These are phyloP conservation scores for Sextonia rubra DNA, from an alignment of 164 flowering plant species.

Conservation along the genomic window DNA sequence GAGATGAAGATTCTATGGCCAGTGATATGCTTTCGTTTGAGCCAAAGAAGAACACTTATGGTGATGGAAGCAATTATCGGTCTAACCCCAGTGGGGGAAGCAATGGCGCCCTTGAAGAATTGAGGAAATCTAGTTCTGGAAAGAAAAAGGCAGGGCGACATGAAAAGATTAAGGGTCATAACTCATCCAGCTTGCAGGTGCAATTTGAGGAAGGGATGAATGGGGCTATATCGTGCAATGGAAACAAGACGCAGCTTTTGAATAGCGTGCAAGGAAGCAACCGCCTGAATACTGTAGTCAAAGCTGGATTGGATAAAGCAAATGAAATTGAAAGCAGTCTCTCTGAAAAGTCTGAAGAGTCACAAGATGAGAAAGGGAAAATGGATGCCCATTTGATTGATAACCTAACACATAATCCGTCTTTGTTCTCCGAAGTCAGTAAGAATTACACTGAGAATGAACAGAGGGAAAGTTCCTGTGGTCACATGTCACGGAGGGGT, in stretches of 20 bases:
- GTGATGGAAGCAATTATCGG: slow-evolving; percentile 22
- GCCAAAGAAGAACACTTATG: slow-evolving; percentile 28
- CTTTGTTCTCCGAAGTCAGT: slow-evolving; percentile 33
- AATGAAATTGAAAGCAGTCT: slow-evolving; percentile 16
- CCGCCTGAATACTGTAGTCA: neutral
- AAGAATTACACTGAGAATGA: slow-evolving; percentile 28
- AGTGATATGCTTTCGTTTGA: slow-evolving; percentile 46
- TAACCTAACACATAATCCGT: slow-evolving; percentile 31
- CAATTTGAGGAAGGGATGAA: slow-evolving; percentile 36
- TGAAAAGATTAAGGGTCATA: slow-evolving; percentile 22
- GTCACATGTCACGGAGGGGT: slow-evolving; percentile 25
- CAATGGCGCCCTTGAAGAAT: slow-evolving; percentile 25
- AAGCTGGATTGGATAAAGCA: slow-evolving; percentile 14
- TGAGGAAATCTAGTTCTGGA: slow-evolving; percentile 16
- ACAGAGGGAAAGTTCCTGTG: slow-evolving; percentile 30
- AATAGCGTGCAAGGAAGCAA: slow-evolving; percentile 11
- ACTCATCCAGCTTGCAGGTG: slow-evolving; percentile 26
- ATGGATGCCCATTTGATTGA: slow-evolving; percentile 23
- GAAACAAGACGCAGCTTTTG: slow-evolving; percentile 15
- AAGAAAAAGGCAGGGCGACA: slow-evolving; percentile 27
- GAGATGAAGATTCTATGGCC: slow-evolving; percentile 48
- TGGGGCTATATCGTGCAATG: slow-evolving; percentile 14
- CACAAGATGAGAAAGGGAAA: slow-evolving; percentile 24
- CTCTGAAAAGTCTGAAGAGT: slow-evolving; percentile 20
- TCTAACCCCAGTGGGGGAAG: slow-evolving; percentile 20